A percentile compares a stretch with the other conserved stretches of the same genome.
phyloP scores from a whole-genome alignment of 2,329 filamentous ascomycete species.

The Stemphylium vesicarium region DNA sequence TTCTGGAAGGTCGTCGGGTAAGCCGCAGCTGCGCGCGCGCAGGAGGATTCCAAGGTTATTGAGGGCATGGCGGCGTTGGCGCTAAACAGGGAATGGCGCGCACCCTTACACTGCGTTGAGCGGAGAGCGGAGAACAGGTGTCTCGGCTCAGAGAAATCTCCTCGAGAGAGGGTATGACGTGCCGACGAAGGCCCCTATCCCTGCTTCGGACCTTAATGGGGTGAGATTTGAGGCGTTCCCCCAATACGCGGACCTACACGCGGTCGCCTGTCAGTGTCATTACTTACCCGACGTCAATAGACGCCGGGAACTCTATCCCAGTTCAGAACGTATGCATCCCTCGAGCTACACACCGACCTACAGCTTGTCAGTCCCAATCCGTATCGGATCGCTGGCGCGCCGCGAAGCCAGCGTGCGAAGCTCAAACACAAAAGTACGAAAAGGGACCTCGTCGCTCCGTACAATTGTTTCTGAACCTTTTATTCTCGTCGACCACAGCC shows the following conservation, averaged over 20 bases:
- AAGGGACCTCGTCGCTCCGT: constrained; percentile 14
- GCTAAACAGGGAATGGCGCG: constrained; percentile 22
- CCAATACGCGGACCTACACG: constrained; percentile 21
- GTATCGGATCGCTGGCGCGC: constrained; percentile 1
- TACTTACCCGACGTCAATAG: constrained; percentile 25
- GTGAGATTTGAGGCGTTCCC: constrained; percentile 14
- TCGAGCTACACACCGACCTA: constrained; percentile 12
- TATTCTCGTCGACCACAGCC: constrained; percentile 12
- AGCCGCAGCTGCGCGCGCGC: constrained; percentile 18
- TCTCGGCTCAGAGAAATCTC: constrained; percentile 34
- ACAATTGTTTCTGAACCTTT: constrained; percentile 8
- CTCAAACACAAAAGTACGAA: constrained; percentile 2
- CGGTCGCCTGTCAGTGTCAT: constrained; percentile 33
- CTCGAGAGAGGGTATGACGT: constrained; percentile 34
- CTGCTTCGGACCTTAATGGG: constrained; percentile 18
- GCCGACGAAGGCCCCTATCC: constrained; percentile 22
- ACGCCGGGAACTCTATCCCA: constrained; percentile 21
- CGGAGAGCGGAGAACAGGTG: constrained; percentile 23
- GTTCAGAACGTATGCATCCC: not conserved
- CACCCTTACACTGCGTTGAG: constrained; percentile 12
- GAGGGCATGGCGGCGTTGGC: constrained; percentile 26
- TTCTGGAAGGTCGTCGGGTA: constrained; percentile 37
- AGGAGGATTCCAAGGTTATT: constrained; percentile 20
- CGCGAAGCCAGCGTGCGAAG: not conserved
- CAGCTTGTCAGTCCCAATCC: constrained; percentile 25